These are phyloP conservation scores for Dipodascopsis tothii DNA, from an alignment of 805 yeast species.

Conservation along the genomic window DNA sequence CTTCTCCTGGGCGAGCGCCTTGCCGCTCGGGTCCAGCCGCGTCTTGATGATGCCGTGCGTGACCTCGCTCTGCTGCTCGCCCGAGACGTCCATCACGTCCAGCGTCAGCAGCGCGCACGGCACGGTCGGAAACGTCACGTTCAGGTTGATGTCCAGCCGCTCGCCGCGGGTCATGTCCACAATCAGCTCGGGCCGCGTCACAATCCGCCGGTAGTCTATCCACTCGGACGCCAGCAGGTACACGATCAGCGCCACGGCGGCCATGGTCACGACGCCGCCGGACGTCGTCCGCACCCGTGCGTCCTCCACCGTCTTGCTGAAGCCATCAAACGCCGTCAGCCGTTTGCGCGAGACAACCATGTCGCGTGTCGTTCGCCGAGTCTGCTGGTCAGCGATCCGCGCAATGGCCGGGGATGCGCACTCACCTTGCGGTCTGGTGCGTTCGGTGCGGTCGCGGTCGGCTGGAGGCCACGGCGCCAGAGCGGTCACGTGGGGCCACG, in stretches of 20 bases:
- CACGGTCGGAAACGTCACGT: conserved; percentile 70
- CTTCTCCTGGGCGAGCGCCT: conserved; percentile 37
- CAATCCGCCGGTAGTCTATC: conserved; percentile 59
- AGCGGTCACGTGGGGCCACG: too few relatives aligned
- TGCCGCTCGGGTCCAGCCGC: conserved; percentile 52
- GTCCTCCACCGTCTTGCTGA: conserved; percentile 83
- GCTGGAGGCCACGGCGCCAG: too few relatives aligned
- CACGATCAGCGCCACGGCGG: conserved; percentile 55
- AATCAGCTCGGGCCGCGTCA: conserved; percentile 72
- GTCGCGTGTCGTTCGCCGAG: too few relatives aligned
- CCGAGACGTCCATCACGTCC: conserved; percentile 84
- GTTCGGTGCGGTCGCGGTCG: too few relatives aligned
- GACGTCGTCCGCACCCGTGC: conserved; percentile 79
- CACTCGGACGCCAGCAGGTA: conserved; percentile 68
- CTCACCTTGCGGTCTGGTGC: too few relatives aligned
- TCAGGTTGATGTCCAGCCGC: conserved; percentile 69
- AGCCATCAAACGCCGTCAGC: conserved; percentile 21
- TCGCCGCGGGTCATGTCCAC: conserved; percentile 59
- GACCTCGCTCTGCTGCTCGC: conserved; percentile 73
- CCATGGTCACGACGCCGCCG: conserved; percentile 81
- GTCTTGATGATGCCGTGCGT: conserved; percentile 64
- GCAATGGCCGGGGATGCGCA: too few relatives aligned
- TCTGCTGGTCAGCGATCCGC: too few relatives aligned
- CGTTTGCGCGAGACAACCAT: conserved; percentile 10
- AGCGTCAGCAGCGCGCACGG: conserved; percentile 79